A percentile compares a stretch with the other conserved stretches of the same genome.
Evolutionary conservation across 352 stramenopile species (phyloP).

Genomic region (Pythium apleroticum): DNA sequence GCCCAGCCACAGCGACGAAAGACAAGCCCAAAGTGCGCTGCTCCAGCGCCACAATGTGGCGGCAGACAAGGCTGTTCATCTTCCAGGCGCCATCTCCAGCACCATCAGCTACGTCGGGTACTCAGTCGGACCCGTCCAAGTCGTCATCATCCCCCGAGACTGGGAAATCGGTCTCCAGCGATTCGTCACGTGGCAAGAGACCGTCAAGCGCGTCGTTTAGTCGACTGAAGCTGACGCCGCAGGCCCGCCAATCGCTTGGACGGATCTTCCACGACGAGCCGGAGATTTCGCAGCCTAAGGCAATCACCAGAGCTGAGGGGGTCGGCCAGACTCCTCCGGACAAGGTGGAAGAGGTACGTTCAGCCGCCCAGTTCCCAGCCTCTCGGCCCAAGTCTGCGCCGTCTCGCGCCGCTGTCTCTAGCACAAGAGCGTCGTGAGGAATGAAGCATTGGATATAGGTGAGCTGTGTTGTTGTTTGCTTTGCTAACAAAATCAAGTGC

Average conservation of each 20-base stretch:
- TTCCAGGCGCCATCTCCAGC: constrained; percentile 26
- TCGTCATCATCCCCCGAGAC: not conserved
- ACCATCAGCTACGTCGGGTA: not conserved
- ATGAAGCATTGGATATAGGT: too few relatives aligned
- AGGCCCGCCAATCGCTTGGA: constrained; percentile 19
- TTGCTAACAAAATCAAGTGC: too few relatives aligned
- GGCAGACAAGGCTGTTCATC: constrained; percentile 46
- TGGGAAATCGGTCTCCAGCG: not conserved
- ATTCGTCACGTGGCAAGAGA: not conserved
- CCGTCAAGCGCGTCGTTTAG: constrained; percentile 1
- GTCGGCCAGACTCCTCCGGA: not conserved
- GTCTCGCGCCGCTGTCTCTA: not conserved
- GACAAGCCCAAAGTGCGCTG: constrained; percentile 31
- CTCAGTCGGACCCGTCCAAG: not conserved
- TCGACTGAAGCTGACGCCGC: constrained; percentile 16
- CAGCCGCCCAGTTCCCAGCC: constrained; percentile 19
- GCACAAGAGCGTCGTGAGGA: constrained; percentile 10
- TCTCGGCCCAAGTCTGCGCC: constrained; percentile 23
- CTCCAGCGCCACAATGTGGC: constrained; percentile 46
- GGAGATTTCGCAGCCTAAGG: not conserved
- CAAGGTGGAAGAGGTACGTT: not conserved
- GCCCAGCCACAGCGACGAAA: not conserved
- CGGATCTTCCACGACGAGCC: constrained; percentile 25
- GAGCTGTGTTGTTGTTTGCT: too few relatives aligned
- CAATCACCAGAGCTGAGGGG: not conserved